Evolutionary conservation across 192 early-diverging fungal genomes (phyloP).

Genomic region (Linnemannia hyalina): DNA sequence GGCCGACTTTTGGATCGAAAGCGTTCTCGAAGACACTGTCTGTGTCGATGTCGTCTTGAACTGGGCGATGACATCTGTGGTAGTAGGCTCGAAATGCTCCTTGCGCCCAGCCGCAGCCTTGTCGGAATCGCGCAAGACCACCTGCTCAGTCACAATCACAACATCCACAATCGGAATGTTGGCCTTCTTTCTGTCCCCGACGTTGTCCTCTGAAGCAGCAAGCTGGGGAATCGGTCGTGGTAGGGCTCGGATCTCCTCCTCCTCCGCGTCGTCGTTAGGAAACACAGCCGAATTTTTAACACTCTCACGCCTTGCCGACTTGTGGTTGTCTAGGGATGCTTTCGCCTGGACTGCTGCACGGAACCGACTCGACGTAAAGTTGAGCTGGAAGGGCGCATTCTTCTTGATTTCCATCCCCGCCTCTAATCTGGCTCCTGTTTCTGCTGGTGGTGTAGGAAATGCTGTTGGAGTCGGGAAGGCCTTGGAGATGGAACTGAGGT

Average conservation of each 20-base stretch:
- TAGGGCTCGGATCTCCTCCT: background rate
- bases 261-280: background rate
- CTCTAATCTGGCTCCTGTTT: background rate
- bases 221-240: background rate
- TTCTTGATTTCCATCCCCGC: background rate
- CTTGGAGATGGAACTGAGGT: background rate
- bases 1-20: slow-evolving; percentile 37
- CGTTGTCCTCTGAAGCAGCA: background rate
- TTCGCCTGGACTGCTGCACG: slow-evolving; percentile 22
- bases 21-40: background rate
- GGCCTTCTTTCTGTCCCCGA: background rate
- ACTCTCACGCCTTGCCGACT: background rate
- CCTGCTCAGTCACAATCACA: background rate
- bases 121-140: background rate
- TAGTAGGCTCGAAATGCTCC: too few species aligned
- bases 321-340: slow-evolving; percentile 7
- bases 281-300: background rate
- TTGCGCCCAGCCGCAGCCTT: background rate
- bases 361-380: slow-evolving; percentile 50
- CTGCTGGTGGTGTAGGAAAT: background rate
- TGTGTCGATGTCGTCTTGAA: background rate
- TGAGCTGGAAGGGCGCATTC: slow-evolving; percentile 24
- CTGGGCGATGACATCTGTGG: background rate
- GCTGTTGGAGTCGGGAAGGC: background rate
- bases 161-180: background rate